Base-by-base conservation (phyloP, 1,284 basidiomycete species). In the Pulchroboletus neoregius region DNA sequence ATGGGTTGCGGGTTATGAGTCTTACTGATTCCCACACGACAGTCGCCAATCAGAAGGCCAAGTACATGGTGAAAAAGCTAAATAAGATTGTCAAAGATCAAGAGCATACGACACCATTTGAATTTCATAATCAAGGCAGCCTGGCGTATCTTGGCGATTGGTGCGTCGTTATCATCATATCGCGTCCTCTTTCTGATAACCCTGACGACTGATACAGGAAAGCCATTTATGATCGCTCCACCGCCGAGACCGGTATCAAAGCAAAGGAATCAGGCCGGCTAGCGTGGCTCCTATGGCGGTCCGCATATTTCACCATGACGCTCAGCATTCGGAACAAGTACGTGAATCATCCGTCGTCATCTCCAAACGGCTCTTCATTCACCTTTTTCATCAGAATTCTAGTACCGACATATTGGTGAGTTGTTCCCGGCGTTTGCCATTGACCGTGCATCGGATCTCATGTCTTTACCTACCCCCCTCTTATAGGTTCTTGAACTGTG, bases 41-140 rank as follows among this genome's bases (percentile, higher is more conserved):
- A 86, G 91, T 92, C 23, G 90, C 91, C 2, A 81, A 81, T 52
- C 89, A 92, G 63, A 84, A 91, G 68, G 90, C 81, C 2, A 80
- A 76, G 55, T 90, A 90, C 61, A 65, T 90, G 33, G 74, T 74
- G 39, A 82, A 81, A 57, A 81, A 80, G 58, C 71, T 93, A 40
- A 87, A 87, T 66, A 74, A 67, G 48, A 64, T 85, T 38, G 77
- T 73, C 5, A 74, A 70, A 49, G 74, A 77, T 38, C 65, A 62
- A 34, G 45, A 57, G 31, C 58, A 70, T 6, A 49, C 62, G 0
- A 66, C 71, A 47, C 70, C 78, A 11, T 92, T 92, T 67, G 67
- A 73, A 51, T 90, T 88, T 69, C 72, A 77, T 41, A 84, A 89
- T 58, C 72, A 73, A 43, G 90, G 91, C 7, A 85, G 80, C 52